A percentile compares a stretch with the other conserved stretches of the same genome.
Evolutionary conservation across 225 moss, liverwort and hornwort species (phyloP).

Genomic region (Straminergon stramineum): DNA sequence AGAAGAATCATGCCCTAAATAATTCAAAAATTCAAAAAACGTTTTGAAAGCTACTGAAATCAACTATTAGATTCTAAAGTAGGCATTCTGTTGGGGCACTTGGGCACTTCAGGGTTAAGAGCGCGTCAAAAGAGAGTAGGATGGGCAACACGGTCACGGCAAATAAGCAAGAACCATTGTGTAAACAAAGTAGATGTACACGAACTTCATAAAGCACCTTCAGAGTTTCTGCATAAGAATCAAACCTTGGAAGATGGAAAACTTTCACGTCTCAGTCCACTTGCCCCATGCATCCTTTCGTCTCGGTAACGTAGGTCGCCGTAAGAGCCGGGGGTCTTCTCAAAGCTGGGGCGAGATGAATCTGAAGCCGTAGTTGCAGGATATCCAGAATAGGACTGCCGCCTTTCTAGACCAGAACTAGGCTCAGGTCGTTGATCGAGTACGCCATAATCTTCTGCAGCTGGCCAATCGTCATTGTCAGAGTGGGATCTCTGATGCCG

Average conservation of each 20-base stretch:
- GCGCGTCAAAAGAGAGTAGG: background rate
- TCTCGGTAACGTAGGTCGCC: constrained; percentile 9
- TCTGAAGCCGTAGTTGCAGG: constrained; percentile 3
- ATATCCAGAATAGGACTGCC: constrained; percentile 33
- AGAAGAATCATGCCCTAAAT: background rate
- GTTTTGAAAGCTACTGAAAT: background rate
- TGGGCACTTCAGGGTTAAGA: background rate
- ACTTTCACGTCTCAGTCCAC: constrained; percentile 14
- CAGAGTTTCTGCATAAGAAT: background rate
- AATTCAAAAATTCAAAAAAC: background rate
- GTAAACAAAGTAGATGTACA: background rate
- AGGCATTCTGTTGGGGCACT: background rate
- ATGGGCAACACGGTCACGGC: background rate
- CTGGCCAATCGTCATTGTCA: constrained; percentile 31
- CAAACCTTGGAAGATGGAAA: constrained; percentile 30
- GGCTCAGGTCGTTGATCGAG: constrained; percentile 7
- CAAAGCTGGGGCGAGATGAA: constrained; percentile 2
- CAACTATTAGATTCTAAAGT: background rate
- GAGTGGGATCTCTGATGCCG: constrained; percentile 25
- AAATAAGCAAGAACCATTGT: background rate
- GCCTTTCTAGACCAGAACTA: constrained; percentile 11
- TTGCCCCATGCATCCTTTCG: constrained; percentile 5
- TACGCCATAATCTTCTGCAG: constrained; percentile 26
- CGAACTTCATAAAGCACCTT: background rate
- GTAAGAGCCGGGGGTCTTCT: background rate